Evolutionary conservation across 768 basidiomycete genomes (phyloP).

Genomic region (Russula ochroleuca): DNA sequence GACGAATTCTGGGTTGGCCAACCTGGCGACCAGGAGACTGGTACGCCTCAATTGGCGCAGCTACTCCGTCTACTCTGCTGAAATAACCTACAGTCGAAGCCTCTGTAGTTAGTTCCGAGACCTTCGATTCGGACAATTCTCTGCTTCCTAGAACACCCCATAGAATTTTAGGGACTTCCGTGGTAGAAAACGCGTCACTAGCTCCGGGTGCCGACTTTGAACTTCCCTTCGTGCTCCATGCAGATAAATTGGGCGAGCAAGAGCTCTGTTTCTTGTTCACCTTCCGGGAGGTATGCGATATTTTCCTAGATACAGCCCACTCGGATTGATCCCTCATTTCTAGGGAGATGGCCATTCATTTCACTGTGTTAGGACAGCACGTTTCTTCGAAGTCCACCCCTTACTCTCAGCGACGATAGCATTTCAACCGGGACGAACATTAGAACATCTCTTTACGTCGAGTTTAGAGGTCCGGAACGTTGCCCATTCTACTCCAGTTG

Average conservation of each 20-base stretch:
- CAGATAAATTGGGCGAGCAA: conserved; percentile 43
- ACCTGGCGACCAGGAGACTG: conserved; percentile 27
- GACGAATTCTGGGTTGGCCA: conserved; percentile 58
- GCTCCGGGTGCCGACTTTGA: conserved; percentile 47
- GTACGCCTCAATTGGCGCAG: conserved; percentile 16
- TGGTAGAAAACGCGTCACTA: conserved; percentile 34
- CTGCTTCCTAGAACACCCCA: conserved; percentile 46
- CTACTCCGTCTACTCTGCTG: background rate
- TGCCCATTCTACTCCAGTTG: conserved; percentile 39
- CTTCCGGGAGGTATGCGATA: conserved; percentile 52
- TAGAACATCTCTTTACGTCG: conserved; percentile 49
- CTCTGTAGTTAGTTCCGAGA: conserved; percentile 35
- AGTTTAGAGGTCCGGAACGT: conserved; percentile 56
- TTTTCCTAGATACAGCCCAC: background rate
- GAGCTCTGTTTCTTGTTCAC: conserved; percentile 61
- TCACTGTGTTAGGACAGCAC: conserved; percentile 51
- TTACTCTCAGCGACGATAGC: conserved; percentile 51
- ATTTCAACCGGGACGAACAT: conserved; percentile 48
- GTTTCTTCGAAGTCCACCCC: conserved; percentile 55
- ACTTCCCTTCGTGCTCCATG: conserved; percentile 53
- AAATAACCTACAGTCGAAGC: conserved; percentile 6
- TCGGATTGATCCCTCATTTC: background rate
- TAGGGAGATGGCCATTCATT: conserved; percentile 51
- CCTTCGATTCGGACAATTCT: conserved; percentile 49
- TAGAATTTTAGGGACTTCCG: conserved; percentile 40